These are phyloP conservation scores for Neonectria ditissima DNA, from an alignment of 2,329 filamentous ascomycete species.

Conservation along the genomic window DNA sequence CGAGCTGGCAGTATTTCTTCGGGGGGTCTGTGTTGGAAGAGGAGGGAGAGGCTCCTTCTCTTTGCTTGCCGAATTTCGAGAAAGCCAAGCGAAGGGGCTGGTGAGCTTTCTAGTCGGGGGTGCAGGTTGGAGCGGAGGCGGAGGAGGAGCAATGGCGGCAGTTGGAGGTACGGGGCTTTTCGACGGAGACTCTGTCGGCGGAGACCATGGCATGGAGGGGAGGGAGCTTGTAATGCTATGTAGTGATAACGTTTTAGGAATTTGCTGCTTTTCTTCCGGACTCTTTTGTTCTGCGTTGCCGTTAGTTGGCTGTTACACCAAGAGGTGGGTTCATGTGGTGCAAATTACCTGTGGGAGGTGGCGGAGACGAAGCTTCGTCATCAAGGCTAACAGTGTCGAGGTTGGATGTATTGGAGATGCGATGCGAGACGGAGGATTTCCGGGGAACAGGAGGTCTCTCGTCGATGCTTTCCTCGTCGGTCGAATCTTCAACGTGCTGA, in stretches of 20 bases:
- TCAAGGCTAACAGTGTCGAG: conserved; percentile 75
- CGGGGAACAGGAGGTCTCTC: conserved; percentile 40
- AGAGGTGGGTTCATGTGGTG: neutral
- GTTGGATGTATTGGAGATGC: conserved; percentile 60
- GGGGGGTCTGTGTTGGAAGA: conserved; percentile 60
- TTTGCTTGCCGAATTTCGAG: conserved; percentile 71
- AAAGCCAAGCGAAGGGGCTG: conserved; percentile 89
- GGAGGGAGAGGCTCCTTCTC: conserved; percentile 66
- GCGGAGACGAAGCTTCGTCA: conserved; percentile 54
- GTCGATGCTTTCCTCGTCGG: conserved; percentile 30
- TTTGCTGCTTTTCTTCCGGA: conserved; percentile 51
- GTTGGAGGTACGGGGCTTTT: conserved; percentile 58
- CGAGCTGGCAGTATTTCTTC: conserved; percentile 82
- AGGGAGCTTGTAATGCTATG: conserved; percentile 80
- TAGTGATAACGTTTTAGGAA: conserved; percentile 70
- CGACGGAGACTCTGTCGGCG: conserved; percentile 62
- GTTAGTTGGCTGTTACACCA: conserved; percentile 34
- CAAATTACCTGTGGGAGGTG: conserved; percentile 50
- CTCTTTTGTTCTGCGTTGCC: conserved; percentile 45
- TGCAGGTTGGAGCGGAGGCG: conserved; percentile 45
- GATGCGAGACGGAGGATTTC: conserved; percentile 56
- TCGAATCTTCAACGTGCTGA: conserved; percentile 26
- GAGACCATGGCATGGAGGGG: conserved; percentile 79
- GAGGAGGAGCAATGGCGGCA: conserved; percentile 47
- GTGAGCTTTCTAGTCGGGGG: conserved; percentile 77